Conservation (phyloP, 2,329 filamentous ascomycete genomes). For the Pseudogymnoascus sp. region DNA sequence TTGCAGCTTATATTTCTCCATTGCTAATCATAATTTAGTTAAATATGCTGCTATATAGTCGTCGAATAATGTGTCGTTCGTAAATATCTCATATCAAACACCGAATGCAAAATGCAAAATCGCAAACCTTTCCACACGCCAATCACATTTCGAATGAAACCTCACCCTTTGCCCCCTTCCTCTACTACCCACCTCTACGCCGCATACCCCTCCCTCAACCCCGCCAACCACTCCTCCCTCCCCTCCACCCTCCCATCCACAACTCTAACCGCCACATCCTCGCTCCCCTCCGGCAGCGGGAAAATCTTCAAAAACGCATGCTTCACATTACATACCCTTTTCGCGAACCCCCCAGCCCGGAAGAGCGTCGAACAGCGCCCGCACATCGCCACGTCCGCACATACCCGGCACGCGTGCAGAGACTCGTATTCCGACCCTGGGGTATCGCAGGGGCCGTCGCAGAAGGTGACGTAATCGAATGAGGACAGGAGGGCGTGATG, state of each 20-base stretch:
- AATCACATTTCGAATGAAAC: neutral
- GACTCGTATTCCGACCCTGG: neutral
- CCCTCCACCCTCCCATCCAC: neutral
- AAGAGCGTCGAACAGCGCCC: neutral
- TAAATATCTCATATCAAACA: neutral
- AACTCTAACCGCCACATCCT: neutral
- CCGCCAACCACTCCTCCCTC: neutral
- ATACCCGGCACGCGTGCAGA: neutral
- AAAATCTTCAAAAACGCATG: neutral
- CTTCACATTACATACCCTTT: neutral
- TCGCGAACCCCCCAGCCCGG: neutral
- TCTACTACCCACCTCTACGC: neutral
- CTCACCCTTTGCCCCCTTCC: neutral
- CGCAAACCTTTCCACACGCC: neutral
- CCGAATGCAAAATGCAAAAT: no score
- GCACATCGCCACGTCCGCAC: neutral
- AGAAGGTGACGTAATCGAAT: neutral
- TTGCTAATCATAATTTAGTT: neutral
- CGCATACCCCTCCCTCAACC: neutral
- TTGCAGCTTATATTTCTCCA: no score
- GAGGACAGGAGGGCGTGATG: no score
- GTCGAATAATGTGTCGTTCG: neutral
- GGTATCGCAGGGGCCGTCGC: neutral
- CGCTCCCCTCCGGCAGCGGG: neutral
- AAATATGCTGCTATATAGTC: neutral